Evolutionary conservation across 192 early-diverging fungal species (phyloP).

Genomic region (Diversispora epigaea): DNA sequence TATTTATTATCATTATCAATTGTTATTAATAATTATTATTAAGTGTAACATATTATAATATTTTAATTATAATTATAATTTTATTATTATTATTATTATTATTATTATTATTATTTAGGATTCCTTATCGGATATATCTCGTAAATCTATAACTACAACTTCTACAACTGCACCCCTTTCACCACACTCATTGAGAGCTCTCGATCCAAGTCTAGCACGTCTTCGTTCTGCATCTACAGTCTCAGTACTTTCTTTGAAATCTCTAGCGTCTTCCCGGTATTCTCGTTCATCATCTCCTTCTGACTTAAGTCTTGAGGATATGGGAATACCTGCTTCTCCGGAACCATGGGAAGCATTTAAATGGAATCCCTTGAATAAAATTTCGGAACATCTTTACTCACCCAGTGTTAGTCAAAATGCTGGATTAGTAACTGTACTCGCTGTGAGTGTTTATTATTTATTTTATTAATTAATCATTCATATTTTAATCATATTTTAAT

Average conservation of each 20-base stretch:
- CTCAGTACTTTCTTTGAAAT: constrained; percentile 39
- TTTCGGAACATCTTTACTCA: constrained; percentile 58
- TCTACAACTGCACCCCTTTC: constrained; percentile 38
- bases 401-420: constrained; percentile 42
- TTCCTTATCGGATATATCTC: constrained; percentile 28
- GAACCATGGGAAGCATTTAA: constrained; percentile 59
- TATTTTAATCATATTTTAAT: background rate
- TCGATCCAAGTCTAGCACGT: constrained; percentile 37
- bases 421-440: constrained; percentile 44
- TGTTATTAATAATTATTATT: background rate
- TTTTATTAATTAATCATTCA: background rate
- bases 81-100: constrained; percentile 30
- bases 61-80: constrained; percentile 10
- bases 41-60: background rate
- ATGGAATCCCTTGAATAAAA: constrained; percentile 55
- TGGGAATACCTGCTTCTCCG: constrained; percentile 36
- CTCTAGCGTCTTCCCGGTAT: constrained; percentile 38
- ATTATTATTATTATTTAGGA: constrained; percentile 23
- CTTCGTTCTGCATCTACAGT: constrained; percentile 41
- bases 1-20: background rate
- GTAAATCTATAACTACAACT: constrained; percentile 10
- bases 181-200: constrained; percentile 36
- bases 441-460: constrained; percentile 32
- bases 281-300: constrained; percentile 36
- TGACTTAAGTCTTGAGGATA: constrained; percentile 20